Percentiles rank a stretch among this genome's conserved stretches.
phyloP scores from a whole-genome alignment of 164 flowering plant species.

The Vitis rotundifolia region DNA sequence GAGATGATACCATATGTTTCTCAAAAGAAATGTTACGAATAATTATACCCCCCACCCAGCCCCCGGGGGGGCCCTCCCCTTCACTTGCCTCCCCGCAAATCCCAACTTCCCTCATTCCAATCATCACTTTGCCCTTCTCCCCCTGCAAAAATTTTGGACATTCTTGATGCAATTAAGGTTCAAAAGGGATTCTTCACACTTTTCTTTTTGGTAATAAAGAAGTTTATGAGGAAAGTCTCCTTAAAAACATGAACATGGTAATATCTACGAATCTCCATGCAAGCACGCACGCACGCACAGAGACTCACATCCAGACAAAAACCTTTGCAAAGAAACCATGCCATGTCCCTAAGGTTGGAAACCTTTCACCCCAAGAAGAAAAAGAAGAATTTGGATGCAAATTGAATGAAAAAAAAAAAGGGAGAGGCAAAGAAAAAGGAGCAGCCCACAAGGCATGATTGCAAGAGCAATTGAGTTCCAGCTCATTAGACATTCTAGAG shows the following conservation, averaged over 20 bases:
- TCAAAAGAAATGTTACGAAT: background rate
- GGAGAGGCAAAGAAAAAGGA: background rate
- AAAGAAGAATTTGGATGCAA: too few species aligned
- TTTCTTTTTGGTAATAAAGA: background rate
- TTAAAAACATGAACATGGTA: too few species aligned
- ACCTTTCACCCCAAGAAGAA: too few species aligned
- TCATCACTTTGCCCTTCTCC: background rate
- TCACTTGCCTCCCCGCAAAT: background rate
- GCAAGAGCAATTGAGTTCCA: slow-evolving; percentile 19
- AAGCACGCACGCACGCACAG: too few species aligned
- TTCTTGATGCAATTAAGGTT: too few species aligned
- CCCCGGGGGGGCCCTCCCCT: background rate
- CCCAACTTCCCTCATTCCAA: background rate
- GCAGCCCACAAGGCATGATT: slow-evolving; percentile 6
- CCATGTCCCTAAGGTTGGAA: too few species aligned
- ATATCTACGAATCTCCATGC: too few species aligned
- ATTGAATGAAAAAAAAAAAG: background rate
- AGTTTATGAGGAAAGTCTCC: too few species aligned
- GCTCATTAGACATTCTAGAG: slow-evolving; percentile 12
- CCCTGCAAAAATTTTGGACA: background rate
- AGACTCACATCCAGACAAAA: too few species aligned
- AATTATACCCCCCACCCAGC: background rate
- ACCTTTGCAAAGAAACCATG: too few species aligned
- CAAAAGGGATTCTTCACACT: too few species aligned
- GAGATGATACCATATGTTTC: background rate